Base-by-base conservation (phyloP, 192 early-diverging fungal genomes). In the Chytriomyces sp. region DNA sequence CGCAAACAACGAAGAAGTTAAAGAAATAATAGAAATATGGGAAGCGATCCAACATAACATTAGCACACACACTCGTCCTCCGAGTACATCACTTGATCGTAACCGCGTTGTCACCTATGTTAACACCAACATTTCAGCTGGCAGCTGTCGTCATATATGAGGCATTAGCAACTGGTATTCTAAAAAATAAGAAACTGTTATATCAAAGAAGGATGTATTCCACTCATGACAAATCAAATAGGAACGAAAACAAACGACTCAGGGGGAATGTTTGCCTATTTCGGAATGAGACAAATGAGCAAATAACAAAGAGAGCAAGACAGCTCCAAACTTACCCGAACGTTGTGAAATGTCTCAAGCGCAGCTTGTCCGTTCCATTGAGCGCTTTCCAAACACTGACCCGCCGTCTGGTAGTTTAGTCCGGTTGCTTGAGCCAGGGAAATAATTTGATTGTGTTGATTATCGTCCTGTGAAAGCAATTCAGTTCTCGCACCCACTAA, bases 51-150 rank as follows among this genome's bases (percentile, higher is more conserved):
- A 22, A 26, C 4, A 2, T 17, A 19, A 30, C 17, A 58, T 17
- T 14, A 28, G 14, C n/a, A n/a, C 68, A n/a, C 63, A 75, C 73
- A 81, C 33, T 74, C 79, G 41, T 81, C 79, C 55, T 81, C 79
- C 3, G 64, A 61, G 57, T 81, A 75, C 65, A 68, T 68, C 31
- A 68, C 65, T 30, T 68, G 65, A 8, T 53, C 52, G 33, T 68
- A 68, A 19, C 31, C 6, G 6, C n/a, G n/a, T n/a, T n/a, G n/a
- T n/a, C n/a, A n/a, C n/a, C n/a, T n/a, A n/a, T n/a, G n/a, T n/a
- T n/a, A n/a, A n/a, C n/a, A n/a, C n/a, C n/a, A n/a, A n/a, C n/a
- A n/a, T n/a, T n/a, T n/a, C n/a, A n/a, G n/a, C n/a, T n/a, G n/a
- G n/a, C n/a, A n/a, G n/a, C n/a, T n/a, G n/a, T n/a, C n/a, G n/a